Evolutionary conservation across 768 basidiomycete species (phyloP).

Genomic region (Trametes punicea): DNA sequence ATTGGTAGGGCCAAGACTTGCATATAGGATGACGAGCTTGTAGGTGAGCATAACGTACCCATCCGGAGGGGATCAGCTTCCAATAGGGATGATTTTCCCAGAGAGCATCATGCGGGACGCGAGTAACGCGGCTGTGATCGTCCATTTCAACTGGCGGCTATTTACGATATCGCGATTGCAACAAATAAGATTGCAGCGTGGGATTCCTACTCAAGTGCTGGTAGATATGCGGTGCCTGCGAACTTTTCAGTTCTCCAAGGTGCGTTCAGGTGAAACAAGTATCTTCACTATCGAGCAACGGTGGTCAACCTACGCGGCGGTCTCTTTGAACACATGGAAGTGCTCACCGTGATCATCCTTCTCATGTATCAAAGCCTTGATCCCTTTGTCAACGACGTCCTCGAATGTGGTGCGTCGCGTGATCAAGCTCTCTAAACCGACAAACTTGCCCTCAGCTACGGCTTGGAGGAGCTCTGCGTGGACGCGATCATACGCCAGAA

Average conservation of each 20-base stretch:
- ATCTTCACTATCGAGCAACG: neutral
- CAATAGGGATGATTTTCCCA: too few relatives aligned
- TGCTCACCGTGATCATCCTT: conserved; percentile 39
- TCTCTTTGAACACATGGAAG: too few relatives aligned
- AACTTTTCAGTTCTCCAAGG: too few relatives aligned
- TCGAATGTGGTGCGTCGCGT: conserved; percentile 40
- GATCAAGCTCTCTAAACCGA: conserved; percentile 39
- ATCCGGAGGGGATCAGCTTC: too few relatives aligned
- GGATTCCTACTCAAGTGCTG: too few relatives aligned
- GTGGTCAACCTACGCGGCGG: neutral
- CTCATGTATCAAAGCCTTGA: conserved; percentile 38
- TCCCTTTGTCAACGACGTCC: conserved; percentile 42
- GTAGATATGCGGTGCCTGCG: too few relatives aligned
- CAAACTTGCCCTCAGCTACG: conserved; percentile 38
- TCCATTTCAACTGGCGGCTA: neutral
- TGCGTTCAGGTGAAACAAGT: neutral
- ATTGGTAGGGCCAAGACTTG: too few relatives aligned
- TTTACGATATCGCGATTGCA: conserved; percentile 12
- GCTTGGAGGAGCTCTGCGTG: conserved; percentile 40
- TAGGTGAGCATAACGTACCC: too few relatives aligned
- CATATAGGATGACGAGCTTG: too few relatives aligned
- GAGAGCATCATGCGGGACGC: too few relatives aligned
- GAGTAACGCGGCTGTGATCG: too few relatives aligned
- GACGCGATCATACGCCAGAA: conserved; percentile 37
- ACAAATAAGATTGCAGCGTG: too few relatives aligned